Percentiles rank a stretch among this genome's conserved stretches.
These are phyloP conservation scores for Saccharomyces pastorianus DNA, from an alignment of 1,139 yeast genomes.

Conservation along the genomic window DNA sequence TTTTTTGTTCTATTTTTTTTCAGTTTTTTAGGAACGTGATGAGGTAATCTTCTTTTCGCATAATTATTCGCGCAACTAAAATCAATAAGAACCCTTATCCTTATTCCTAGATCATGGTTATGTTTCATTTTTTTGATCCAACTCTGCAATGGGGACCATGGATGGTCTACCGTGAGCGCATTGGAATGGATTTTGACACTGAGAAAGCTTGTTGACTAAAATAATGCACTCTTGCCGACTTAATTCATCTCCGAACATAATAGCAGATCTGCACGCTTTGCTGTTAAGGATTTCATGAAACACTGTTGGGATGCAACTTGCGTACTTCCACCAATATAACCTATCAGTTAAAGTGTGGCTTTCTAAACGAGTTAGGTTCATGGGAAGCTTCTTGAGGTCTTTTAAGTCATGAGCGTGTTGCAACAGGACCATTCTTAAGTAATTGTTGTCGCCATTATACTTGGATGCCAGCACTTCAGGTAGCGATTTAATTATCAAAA, in stretches of 20 bases:
- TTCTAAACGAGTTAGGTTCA: background rate
- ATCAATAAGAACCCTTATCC: background rate
- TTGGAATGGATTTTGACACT: constrained; percentile 57
- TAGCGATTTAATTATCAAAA: constrained; percentile 32
- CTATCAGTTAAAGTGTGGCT: background rate
- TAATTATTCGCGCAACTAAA: background rate
- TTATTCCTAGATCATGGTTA: background rate
- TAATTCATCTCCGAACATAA: constrained; percentile 63
- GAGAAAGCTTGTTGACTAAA: constrained; percentile 37
- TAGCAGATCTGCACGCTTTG: constrained; percentile 63
- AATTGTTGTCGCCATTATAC: constrained; percentile 23
- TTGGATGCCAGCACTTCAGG: constrained; percentile 37
- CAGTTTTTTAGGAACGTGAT: background rate
- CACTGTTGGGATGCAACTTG: constrained; percentile 40
- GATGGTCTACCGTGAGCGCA: constrained; percentile 90
- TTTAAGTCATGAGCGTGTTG: constrained; percentile 40
- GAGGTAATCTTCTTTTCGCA: background rate
- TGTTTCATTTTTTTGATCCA: no score
- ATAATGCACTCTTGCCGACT: constrained; percentile 37
- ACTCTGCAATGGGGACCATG: constrained; percentile 45
- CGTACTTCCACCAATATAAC: constrained; percentile 31
- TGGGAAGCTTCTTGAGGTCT: constrained; percentile 5
- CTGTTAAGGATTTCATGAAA: constrained; percentile 46
- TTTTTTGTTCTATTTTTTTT: background rate
- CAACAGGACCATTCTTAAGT: constrained; percentile 34